Evolutionary conservation across 495 filamentous ascomycete species (phyloP).

Genomic region (Staphylotrichum tortipilum): DNA sequence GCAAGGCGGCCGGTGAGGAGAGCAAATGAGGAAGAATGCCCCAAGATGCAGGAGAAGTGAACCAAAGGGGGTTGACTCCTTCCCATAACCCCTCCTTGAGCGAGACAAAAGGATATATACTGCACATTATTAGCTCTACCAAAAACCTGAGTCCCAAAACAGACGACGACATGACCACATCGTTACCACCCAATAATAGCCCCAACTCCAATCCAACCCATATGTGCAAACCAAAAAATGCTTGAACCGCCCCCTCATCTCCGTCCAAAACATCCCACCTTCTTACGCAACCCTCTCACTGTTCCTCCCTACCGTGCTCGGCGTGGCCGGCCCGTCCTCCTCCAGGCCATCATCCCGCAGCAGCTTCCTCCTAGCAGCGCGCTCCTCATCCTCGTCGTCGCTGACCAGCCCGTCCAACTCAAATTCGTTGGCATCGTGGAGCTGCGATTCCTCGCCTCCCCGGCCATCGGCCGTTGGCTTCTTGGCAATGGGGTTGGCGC

Average conservation of each 20-base stretch:
- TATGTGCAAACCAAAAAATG: not conserved
- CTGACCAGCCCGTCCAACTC: slow-evolving; percentile 85
- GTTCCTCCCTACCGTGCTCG: slow-evolving; percentile 32
- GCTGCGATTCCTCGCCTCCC: slow-evolving; percentile 36
- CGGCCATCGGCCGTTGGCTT: slow-evolving; percentile 23
- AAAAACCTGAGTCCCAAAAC: no score
- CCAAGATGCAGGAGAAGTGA: no score
- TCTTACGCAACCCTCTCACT: slow-evolving; percentile 13
- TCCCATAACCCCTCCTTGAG: no score
- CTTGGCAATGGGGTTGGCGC: slow-evolving; percentile 27
- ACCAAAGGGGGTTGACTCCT: no score
- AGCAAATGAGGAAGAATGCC: no score
- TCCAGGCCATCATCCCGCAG: slow-evolving; percentile 24
- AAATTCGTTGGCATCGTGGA: slow-evolving; percentile 77
- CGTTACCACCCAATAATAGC: no score
- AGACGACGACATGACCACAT: no score
- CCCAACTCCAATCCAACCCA: not conserved
- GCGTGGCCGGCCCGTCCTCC: slow-evolving; percentile 28
- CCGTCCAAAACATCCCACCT: not conserved
- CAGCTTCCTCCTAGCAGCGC: slow-evolving; percentile 31
- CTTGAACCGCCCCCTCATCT: not conserved
- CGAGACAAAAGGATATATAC: no score
- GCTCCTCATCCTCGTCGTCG: slow-evolving; percentile 61
- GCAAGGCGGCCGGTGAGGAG: no score
- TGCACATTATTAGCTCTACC: no score